Base-by-base conservation (phyloP, 139 green algal genomes). In the Chlorella sp. region DNA sequence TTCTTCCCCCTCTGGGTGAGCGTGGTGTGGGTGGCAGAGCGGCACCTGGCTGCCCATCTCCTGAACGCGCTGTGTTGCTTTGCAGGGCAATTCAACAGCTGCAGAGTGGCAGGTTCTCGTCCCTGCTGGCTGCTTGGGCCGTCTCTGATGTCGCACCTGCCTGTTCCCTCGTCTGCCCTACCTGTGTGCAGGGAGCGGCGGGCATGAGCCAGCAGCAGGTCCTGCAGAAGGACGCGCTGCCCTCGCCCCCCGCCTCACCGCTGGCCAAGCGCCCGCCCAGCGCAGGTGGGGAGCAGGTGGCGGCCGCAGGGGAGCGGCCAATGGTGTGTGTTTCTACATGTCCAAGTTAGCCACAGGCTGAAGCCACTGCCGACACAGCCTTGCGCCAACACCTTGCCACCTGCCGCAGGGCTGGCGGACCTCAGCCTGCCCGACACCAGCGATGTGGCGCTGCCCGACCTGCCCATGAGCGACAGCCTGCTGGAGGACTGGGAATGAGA, bases 1-100 rank as follows among this genome's bases (percentile, higher is more conserved):
- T 88, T 81, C 84, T 88, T 84, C 63, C 74, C 84, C 16, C 67
- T 57, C 64, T 85, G 84, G 84, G 84, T 88, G 80, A 76, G 83
- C 25, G 23, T 73, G 13, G 17, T 4, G 15, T 74, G 60, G 51
- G 12, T n/a, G n/a, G n/a, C n/a, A 21, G 9, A 60, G 11, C 12
- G 3, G 51, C 51, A 60, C 2, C 51, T 18, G 11, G 51, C 7
- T 51, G 44, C 44, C 44, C 44, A 51, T 51, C 7, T 51, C 44
- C 44, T 51, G 44, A 51, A 16, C 28, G 5, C 25, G 63, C 64
- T 39, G 64, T n/a, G n/a, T n/a, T n/a, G n/a, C n/a, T n/a, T n/a
- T 51, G 44, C 44, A 51, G 7, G 6, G 44, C 44, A 51, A 6
- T 9, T 16, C 64, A 20, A 23, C n/a, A n/a, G n/a, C 25, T 30